Evolutionary conservation across 257 asterid genomes (phyloP).

Genomic region (Solanum dulcamara): DNA sequence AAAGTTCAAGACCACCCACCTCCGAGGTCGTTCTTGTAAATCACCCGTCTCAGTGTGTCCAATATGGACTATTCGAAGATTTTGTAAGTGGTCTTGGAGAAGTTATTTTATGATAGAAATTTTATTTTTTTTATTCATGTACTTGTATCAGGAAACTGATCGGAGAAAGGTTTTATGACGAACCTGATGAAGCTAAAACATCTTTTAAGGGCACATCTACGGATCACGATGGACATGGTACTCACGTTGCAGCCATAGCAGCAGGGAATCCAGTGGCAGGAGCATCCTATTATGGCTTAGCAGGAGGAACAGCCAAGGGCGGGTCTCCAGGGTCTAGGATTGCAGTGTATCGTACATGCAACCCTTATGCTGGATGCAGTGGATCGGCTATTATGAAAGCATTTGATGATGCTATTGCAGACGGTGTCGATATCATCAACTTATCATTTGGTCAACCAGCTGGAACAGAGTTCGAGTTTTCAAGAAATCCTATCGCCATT

Average conservation of each 20-base stretch:
- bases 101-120: background rate
- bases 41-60: background rate
- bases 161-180: conserved; percentile 56
- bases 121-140: background rate
- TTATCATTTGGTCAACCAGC: conserved; percentile 40
- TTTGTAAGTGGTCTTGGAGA: background rate
- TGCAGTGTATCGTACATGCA: conserved; percentile 70
- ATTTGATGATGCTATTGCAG: conserved; percentile 60
- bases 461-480: conserved; percentile 14
- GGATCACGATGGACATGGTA: conserved; percentile 71
- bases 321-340: conserved; percentile 66
- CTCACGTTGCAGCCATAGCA: conserved; percentile 71
- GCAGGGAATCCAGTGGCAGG: conserved; percentile 53
- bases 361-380: conserved; percentile 16
- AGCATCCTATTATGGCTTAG: conserved; percentile 63
- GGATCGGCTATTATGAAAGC: conserved; percentile 50
- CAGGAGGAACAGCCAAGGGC: conserved; percentile 60
- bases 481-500: conserved; percentile 42
- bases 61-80: background rate
- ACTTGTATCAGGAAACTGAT: conserved; percentile 42
- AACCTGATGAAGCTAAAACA: background rate
- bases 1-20: no score
- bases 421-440: conserved; percentile 56
- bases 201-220: conserved; percentile 24
- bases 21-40: no score